Evolutionary conservation across 305 asterid species (phyloP), one percentile per base, ranked within the genome.

Genomic region (Fraxinus albicans): DNA sequence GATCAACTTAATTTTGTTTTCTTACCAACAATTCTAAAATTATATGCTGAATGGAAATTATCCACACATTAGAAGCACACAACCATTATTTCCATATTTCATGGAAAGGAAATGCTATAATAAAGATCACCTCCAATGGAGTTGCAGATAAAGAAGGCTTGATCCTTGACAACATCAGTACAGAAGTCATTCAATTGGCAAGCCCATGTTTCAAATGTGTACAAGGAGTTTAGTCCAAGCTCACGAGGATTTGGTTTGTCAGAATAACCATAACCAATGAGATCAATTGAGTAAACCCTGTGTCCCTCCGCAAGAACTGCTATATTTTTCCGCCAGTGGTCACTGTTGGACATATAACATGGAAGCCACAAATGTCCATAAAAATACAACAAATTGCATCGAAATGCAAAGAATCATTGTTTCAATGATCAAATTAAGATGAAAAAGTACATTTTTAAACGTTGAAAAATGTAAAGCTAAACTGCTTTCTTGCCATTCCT

Each of bases 191-290:
- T 96, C 84, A 96, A 86, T 87, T 96, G 99, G 83, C 87, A 85
- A 79, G 89, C 98, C 99, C 99, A 96, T 72, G 99, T 96, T 93
- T 94, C 99, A 83, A 96, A 96, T 13, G 97, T 92, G 85, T 95
- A 96, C 73, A 96, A 96, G 58, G 83, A 29, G 50, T 90, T 85
- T 8, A 83, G 82, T 78, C 87, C 88, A 84, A 93, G 93, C 21
- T 90, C 86, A 53, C 87, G 84, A 8, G 98, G 96, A 85, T 94
- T 91, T 75, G 99, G 99, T 88, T 96, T 96, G 90, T 96, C 98
- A n/a, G 99, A 96, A 90, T 93, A 94, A 65, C 99, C 99, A 83
- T 96, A 96, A 42, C 99, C 99, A 83, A 96, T 93, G 29, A 96
- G 96, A 88, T 96, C 99, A 80, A 96, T 92, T 25, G 98, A 93